A percentile compares a stretch with the other conserved stretches of the same genome.
These are phyloP conservation scores for Aquilaria sinensis DNA, from an alignment of 345 rosid genomes.

Conservation along the genomic window DNA sequence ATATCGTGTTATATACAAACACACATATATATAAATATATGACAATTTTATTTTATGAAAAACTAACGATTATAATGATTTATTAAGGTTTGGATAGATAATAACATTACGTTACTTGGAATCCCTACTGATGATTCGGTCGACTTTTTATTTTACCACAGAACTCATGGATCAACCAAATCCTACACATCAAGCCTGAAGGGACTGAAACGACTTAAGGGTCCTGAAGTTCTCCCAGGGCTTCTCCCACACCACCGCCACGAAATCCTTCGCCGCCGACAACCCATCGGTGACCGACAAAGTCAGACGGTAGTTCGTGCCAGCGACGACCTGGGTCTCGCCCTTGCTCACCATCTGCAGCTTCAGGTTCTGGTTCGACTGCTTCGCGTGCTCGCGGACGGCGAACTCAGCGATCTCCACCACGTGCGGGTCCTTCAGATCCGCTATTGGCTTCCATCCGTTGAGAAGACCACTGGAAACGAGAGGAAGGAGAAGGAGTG, in stretches of 20 bases:
- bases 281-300: constrained; percentile 16
- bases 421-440: constrained; percentile 34
- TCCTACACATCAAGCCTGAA: neutral
- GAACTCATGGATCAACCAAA: neutral
- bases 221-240: constrained; percentile 29
- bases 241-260: constrained; percentile 51
- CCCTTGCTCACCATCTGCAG: constrained; percentile 33
- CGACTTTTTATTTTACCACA: no score
- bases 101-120: no score
- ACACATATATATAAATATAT: no score
- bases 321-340: constrained; percentile 49
- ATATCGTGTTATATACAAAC: no score
- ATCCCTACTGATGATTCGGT: no score
- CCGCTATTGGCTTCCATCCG: constrained; percentile 46
- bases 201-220: constrained; percentile 39
- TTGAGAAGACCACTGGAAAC: constrained; percentile 20
- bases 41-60: no score
- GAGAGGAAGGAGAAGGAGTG: constrained; percentile 2
- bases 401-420: constrained; percentile 44
- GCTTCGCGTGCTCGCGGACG: constrained; percentile 30
- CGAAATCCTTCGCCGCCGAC: constrained; percentile 13
- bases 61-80: no score
- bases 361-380: constrained; percentile 11
- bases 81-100: no score
- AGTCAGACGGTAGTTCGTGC: constrained; percentile 38